Percentiles rank a stretch among this genome's conserved stretches.
These are phyloP conservation scores for Podila minutissima DNA, from an alignment of 192 early-diverging fungal species.

Conservation along the genomic window DNA sequence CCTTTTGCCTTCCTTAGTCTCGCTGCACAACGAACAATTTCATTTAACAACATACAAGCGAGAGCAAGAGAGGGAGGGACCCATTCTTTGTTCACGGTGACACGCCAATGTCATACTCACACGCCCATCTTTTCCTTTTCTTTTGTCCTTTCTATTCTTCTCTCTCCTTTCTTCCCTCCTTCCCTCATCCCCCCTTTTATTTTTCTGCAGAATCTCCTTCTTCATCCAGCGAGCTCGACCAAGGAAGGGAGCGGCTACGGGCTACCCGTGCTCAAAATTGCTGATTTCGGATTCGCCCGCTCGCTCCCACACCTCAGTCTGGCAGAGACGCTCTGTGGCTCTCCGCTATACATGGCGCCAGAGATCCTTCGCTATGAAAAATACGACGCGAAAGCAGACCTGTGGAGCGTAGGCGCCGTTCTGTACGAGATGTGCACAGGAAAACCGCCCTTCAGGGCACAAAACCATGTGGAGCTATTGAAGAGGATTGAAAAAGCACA, in stretches of 20 bases:
- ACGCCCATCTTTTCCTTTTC: neutral
- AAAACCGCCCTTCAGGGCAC: slow-evolving; percentile 90
- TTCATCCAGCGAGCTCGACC: slow-evolving; percentile 67
- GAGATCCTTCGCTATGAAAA: slow-evolving; percentile 90
- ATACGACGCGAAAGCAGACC: slow-evolving; percentile 94
- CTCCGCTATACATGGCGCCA: slow-evolving; percentile 95
- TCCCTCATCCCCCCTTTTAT: slow-evolving; percentile 3
- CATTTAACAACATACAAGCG: neutral
- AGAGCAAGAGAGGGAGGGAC: no score
- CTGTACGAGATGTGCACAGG: slow-evolving; percentile 95
- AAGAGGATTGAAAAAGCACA: slow-evolving; percentile 88
- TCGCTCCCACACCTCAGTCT: slow-evolving; percentile 84
- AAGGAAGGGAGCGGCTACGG: slow-evolving; percentile 61
- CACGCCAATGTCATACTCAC: neutral
- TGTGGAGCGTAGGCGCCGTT: slow-evolving; percentile 97
- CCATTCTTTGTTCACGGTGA: no score
- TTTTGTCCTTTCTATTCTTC: slow-evolving; percentile 1
- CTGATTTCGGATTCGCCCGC: slow-evolving; percentile 98
- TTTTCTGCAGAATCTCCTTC: slow-evolving; percentile 75
- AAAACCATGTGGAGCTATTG: slow-evolving; percentile 93
- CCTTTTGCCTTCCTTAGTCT: neutral
- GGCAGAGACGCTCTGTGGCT: slow-evolving; percentile 96
- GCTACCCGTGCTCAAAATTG: slow-evolving; percentile 89
- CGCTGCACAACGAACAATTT: neutral
- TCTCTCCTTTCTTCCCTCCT: neutral